These are phyloP conservation scores for Arthroderma sp. DNA, from an alignment of 2,329 filamentous ascomycete genomes.

Conservation along the genomic window DNA sequence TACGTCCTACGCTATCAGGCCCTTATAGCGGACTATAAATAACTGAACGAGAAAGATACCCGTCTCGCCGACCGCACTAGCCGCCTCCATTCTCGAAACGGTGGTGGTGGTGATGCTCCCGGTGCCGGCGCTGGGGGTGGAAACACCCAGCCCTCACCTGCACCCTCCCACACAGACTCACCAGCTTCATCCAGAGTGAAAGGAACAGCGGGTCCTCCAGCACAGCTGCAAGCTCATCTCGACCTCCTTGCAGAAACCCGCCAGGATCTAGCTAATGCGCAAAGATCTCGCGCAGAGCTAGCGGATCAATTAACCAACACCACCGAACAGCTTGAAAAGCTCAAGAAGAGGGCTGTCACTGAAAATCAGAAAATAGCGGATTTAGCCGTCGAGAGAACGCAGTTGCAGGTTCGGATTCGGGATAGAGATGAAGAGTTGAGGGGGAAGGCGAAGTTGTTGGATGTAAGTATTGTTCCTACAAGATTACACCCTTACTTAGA, in stretches of 20 bases:
- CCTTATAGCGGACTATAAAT: background rate
- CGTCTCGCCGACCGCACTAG: slow-evolving; percentile 55
- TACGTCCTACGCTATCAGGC: slow-evolving; percentile 6
- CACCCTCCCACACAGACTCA: background rate
- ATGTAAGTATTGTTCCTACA: slow-evolving; percentile 36
- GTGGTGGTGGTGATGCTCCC: no score
- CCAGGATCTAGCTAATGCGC: slow-evolving; percentile 60
- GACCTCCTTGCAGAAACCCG: slow-evolving; percentile 29
- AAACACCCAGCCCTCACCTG: background rate
- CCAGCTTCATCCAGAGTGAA: no score
- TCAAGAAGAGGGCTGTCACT: slow-evolving; percentile 47
- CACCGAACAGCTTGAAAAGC: slow-evolving; percentile 49
- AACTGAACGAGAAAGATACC: no score
- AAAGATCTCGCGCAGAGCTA: slow-evolving; percentile 58
- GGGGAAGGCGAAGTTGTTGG: slow-evolving; percentile 70
- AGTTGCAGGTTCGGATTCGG: slow-evolving; percentile 52
- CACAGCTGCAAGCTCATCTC: no score
- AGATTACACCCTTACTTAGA: background rate
- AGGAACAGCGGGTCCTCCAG: no score
- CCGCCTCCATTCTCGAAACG: no score
- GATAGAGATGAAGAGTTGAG: slow-evolving; percentile 77
- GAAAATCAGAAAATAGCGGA: slow-evolving; percentile 49
- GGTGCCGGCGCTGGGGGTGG: no score
- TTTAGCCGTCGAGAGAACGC: slow-evolving; percentile 49
- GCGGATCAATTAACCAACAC: slow-evolving; percentile 50